Percentiles rank a stretch among this genome's conserved stretches.
Conservation (phyloP, 2,329 filamentous ascomycete genomes). For the Periconia sp. region DNA sequence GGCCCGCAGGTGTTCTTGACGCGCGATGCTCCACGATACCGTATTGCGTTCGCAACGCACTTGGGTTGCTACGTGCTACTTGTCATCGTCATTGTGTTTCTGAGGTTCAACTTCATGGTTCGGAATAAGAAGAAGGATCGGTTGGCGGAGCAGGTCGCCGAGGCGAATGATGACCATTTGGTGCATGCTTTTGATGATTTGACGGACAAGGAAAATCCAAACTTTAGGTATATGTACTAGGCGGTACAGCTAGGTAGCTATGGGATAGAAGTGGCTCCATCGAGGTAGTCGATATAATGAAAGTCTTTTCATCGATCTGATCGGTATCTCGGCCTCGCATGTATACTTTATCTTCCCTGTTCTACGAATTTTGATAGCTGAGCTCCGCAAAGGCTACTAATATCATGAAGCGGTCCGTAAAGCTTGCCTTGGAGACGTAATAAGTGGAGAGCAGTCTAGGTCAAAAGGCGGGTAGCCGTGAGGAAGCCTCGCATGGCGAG, state of each 20-base stretch:
- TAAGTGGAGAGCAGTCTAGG: too few relatives aligned
- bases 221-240: slow-evolving; percentile 62
- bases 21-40: slow-evolving; percentile 68
- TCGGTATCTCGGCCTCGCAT: too few relatives aligned
- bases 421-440: too few relatives aligned
- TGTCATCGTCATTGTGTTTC: slow-evolving; percentile 61
- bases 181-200: slow-evolving; percentile 67
- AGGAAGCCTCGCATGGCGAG: too few relatives aligned
- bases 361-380: too few relatives aligned
- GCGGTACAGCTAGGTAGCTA: background rate
- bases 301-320: too few relatives aligned
- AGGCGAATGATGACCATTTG: slow-evolving; percentile 50
- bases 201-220: slow-evolving; percentile 66
- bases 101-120: slow-evolving; percentile 63
- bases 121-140: slow-evolving; percentile 67
- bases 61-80: slow-evolving; percentile 71
- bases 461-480: too few relatives aligned
- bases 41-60: slow-evolving; percentile 72
- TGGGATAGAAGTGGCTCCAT: too few relatives aligned
- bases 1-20: slow-evolving; percentile 54
- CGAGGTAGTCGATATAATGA: too few relatives aligned
- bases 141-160: slow-evolving; percentile 49
- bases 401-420: too few relatives aligned
- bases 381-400: too few relatives aligned
- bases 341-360: too few relatives aligned